Evolutionary conservation across 2,329 filamentous ascomycete genomes (phyloP).

Genomic region (Keithomyces neogunnii): DNA sequence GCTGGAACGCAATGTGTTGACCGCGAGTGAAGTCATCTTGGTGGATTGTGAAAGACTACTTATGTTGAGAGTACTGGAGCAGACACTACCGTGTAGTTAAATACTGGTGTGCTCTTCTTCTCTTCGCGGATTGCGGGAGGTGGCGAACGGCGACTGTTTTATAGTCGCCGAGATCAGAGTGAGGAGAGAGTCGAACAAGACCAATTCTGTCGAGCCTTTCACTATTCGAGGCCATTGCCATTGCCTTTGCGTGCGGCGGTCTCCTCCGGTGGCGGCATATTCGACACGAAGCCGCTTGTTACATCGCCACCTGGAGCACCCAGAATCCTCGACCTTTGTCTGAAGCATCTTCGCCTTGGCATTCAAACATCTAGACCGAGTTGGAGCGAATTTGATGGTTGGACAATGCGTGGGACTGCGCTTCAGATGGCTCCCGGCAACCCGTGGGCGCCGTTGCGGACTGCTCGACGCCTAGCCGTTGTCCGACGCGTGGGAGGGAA

Average conservation of each 20-base stretch:
- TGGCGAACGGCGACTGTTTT: neutral
- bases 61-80: neutral
- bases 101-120: neutral
- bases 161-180: neutral
- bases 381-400: neutral
- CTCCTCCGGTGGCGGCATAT: neutral
- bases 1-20: neutral
- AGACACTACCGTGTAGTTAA: neutral
- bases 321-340: neutral
- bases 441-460: neutral
- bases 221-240: no score
- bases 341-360: neutral
- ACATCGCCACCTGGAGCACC: neutral
- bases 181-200: neutral
- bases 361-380: neutral
- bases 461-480: neutral
- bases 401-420: neutral
- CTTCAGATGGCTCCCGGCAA: neutral
- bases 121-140: neutral
- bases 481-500: neutral
- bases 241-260: neutral
- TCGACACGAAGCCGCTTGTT: neutral
- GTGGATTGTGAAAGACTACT: neutral
- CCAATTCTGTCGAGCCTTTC: neutral
- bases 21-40: conserved; percentile 4